Conservation (phyloP, 1,284 basidiomycete species). For the Entoloma clypeatum region DNA sequence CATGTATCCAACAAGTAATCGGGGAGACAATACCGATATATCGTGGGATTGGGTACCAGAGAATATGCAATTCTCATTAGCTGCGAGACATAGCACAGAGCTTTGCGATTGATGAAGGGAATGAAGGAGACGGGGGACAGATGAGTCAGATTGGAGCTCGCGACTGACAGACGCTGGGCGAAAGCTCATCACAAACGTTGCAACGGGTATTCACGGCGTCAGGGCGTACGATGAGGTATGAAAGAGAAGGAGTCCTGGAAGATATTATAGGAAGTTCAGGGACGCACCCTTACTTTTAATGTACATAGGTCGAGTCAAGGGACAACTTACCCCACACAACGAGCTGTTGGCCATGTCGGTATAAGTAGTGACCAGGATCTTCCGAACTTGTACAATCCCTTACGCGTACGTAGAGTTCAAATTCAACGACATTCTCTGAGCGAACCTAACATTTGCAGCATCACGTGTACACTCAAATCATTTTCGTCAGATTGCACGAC, state of each 20-base stretch:
- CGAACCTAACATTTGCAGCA: no score
- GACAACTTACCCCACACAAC: no score
- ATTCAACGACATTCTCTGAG: no score
- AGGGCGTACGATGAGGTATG: conserved; percentile 31
- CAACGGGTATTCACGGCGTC: conserved; percentile 5
- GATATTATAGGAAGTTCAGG: background rate
- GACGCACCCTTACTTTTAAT: no score
- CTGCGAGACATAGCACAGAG: conserved; percentile 75
- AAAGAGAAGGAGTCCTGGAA: conserved; percentile 2
- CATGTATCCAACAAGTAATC: background rate
- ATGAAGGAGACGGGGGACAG: conserved; percentile 53
- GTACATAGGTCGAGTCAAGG: no score
- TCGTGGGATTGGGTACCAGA: conserved; percentile 80
- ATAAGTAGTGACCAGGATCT: no score
- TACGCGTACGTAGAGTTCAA: no score
- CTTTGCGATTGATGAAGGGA: conserved; percentile 64
- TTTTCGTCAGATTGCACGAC: no score
- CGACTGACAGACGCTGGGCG: conserved; percentile 57
- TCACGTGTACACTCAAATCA: no score
- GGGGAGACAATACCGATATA: conserved; percentile 59
- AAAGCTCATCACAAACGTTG: conserved; percentile 17
- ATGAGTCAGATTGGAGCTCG: conserved; percentile 35
- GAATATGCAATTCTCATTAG: conserved; percentile 72
- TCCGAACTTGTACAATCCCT: no score
- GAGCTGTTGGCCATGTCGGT: no score